phyloP scores from a whole-genome alignment of 768 basidiomycete genomes.

The Hysterangium stoloniferum region DNA sequence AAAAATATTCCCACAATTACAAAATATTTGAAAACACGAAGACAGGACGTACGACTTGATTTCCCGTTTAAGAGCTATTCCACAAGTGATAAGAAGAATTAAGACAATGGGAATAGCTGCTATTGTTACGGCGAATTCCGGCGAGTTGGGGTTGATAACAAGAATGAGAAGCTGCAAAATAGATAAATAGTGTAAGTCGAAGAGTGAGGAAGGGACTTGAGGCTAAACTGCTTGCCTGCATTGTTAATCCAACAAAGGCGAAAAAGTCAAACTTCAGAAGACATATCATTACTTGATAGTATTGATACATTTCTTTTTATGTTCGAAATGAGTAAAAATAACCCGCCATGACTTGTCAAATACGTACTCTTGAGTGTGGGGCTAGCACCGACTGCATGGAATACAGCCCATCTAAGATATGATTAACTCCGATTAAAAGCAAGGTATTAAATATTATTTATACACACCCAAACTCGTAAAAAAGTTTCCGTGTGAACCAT shows the following conservation, averaged over 20 bases:
- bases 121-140: conserved; percentile 78
- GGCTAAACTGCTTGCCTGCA: conserved; percentile 48
- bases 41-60: conserved; percentile 54
- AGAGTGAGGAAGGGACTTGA: background rate
- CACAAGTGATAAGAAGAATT: conserved; percentile 54
- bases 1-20: background rate
- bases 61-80: conserved; percentile 68
- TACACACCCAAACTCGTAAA: conserved; percentile 74
- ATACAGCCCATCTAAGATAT: conserved; percentile 73
- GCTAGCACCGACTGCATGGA: conserved; percentile 83
- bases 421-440: background rate
- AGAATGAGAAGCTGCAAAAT: conserved; percentile 75
- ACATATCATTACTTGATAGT: conserved; percentile 81
- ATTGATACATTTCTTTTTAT: conserved; percentile 85
- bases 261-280: conserved; percentile 89
- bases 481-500: conserved; percentile 65
- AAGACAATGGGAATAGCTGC: conserved; percentile 78
- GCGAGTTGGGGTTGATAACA: conserved; percentile 52
- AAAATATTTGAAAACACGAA: background rate
- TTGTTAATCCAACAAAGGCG: conserved; percentile 78
- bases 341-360: conserved; percentile 6
- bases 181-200: background rate
- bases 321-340: too few species aligned
- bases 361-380: conserved; percentile 72
- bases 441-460: background rate